Conservation (phyloP, 352 stramenopile species). For the Phytophthora brassicae region DNA sequence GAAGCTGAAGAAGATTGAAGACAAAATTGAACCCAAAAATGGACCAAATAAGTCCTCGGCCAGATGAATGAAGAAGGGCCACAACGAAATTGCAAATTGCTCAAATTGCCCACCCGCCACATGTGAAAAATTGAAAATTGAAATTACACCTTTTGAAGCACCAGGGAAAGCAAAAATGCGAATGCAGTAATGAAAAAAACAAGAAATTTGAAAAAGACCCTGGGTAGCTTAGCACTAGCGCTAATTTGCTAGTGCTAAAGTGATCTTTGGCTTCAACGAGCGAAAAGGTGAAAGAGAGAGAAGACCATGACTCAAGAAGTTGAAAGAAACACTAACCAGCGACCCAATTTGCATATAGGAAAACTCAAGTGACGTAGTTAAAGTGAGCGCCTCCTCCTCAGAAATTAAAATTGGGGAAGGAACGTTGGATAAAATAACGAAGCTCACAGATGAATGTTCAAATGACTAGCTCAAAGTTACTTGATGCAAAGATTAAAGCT, state of each 20-base stretch:
- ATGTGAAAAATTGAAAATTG: constrained; percentile 39
- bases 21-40: constrained; percentile 34
- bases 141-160: constrained; percentile 52
- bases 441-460: constrained; percentile 44
- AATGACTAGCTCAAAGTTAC: constrained; percentile 3
- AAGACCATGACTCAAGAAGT: constrained; percentile 13
- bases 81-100: constrained; percentile 37
- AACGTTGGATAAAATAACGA: constrained; percentile 46
- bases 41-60: constrained; percentile 23
- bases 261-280: constrained; percentile 13
- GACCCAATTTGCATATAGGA: constrained; percentile 38
- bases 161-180: constrained; percentile 31
- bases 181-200: constrained; percentile 37
- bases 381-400: constrained; percentile 40
- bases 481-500: too few relatives aligned
- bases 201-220: constrained; percentile 35
- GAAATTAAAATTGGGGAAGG: constrained; percentile 38
- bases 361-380: constrained; percentile 46
- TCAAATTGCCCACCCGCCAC: constrained; percentile 29
- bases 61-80: constrained; percentile 36
- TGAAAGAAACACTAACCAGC: constrained; percentile 12
- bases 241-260: constrained; percentile 17
- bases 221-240: constrained; percentile 21
- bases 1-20: constrained; percentile 31
- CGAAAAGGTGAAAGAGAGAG: background rate